A percentile compares a stretch with the other conserved stretches of the same genome.
Conservation (phyloP, 371 early-diverging fungal genomes). For the Haplosporangium sp. region DNA sequence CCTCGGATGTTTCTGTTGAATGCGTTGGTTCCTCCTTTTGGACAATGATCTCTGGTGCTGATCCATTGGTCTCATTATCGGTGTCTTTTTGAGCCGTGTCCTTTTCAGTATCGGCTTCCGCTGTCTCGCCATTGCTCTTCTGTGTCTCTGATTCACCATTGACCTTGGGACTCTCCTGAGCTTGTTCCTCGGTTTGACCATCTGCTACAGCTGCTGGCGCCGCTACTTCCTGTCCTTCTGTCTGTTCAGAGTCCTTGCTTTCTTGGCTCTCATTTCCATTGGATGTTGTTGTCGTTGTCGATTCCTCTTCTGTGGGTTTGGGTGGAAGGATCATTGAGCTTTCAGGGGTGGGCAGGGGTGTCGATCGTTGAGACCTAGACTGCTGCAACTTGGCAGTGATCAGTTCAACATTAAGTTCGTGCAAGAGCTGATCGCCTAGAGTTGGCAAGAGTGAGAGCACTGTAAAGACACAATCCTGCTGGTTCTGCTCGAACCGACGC, state of each 20-base stretch:
- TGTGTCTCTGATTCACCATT: constrained; percentile 6
- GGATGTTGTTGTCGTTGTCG: constrained; percentile 3
- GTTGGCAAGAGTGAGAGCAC: constrained; percentile 84
- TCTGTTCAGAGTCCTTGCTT: background rate
- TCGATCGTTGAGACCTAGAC: constrained; percentile 37
- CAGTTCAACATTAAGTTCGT: constrained; percentile 82
- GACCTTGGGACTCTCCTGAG: constrained; percentile 1
- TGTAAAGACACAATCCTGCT: constrained; percentile 89
- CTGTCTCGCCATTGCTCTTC: background rate
- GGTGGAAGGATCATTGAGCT: constrained; percentile 49
- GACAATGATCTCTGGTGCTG: constrained; percentile 17
- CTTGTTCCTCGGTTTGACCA: too few relatives aligned
- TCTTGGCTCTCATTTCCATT: constrained; percentile 1
- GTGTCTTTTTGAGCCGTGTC: constrained; percentile 4
- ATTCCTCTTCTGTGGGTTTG: constrained; percentile 24
- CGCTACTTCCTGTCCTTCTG: background rate
- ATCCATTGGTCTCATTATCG: constrained; percentile 11
- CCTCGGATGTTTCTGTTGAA: background rate
- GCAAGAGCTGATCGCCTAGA: constrained; percentile 79
- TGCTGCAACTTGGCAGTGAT: constrained; percentile 77
- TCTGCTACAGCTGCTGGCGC: too few relatives aligned
- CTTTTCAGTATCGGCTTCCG: constrained; percentile 20
- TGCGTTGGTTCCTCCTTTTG: constrained; percentile 13
- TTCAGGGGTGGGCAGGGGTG: constrained; percentile 41
- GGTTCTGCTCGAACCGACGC: constrained; percentile 93